Conservation (phyloP, 2,329 filamentous ascomycete genomes). For the Alternaria brassicae region DNA sequence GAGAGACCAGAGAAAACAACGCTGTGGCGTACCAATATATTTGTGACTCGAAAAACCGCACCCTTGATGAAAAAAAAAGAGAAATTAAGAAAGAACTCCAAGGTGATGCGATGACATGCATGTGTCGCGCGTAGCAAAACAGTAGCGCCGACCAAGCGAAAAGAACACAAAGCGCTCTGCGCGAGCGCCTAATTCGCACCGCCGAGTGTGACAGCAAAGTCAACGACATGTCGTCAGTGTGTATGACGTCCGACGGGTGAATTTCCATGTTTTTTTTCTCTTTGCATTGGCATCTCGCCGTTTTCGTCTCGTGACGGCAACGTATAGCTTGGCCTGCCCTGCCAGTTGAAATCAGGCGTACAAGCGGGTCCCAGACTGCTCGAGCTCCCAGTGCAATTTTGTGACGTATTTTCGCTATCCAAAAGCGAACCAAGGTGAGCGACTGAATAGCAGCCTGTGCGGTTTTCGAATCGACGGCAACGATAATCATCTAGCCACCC, state of each 20-base stretch:
- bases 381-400: background rate
- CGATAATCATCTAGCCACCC: constrained; percentile 46
- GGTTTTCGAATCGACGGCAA: background rate
- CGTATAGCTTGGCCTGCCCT: background rate
- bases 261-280: constrained; percentile 1
- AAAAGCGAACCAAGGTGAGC: background rate
- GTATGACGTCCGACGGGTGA: background rate
- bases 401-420: constrained; percentile 3
- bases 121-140: constrained; percentile 9
- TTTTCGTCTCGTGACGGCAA: background rate
- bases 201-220: constrained; percentile 12
- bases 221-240: constrained; percentile 4
- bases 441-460: background rate
- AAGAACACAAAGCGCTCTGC: constrained; percentile 13
- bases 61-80: constrained; percentile 2
- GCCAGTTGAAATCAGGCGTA: background rate
- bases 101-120: constrained; percentile 24
- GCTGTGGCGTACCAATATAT: constrained; percentile 20
- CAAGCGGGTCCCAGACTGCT: background rate
- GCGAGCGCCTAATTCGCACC: constrained; percentile 11
- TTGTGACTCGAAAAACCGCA: constrained; percentile 7
- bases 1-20: constrained; percentile 5
- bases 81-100: constrained; percentile 23
- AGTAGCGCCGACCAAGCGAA: constrained; percentile 13
- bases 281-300: background rate